Evolutionary conservation across 148 eudicot species (phyloP).

Genomic region (Nepenthes mirabilis): DNA sequence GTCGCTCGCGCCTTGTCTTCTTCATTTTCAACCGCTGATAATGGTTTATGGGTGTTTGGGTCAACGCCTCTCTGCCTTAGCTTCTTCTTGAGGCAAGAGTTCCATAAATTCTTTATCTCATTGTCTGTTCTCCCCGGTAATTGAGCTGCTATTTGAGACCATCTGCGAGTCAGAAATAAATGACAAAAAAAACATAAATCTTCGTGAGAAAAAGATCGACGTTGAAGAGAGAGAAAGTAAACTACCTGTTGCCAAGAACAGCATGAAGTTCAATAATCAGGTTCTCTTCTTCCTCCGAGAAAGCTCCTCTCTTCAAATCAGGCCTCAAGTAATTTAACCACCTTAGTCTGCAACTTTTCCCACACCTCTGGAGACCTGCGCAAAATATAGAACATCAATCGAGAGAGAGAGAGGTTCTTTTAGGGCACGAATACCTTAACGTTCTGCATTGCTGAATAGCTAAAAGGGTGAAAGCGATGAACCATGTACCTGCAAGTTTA

Average conservation of each 20-base stretch:
- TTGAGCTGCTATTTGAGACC: slow-evolving; percentile 95
- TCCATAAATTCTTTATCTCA: slow-evolving; percentile 6
- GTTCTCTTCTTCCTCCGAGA: slow-evolving; percentile 75
- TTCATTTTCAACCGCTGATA: slow-evolving; percentile 44
- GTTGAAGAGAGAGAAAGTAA: not conserved
- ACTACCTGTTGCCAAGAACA: slow-evolving; percentile 71
- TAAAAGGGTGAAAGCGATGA: not conserved
- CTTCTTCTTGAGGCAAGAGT: slow-evolving; percentile 9
- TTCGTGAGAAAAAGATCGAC: too few relatives aligned
- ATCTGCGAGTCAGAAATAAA: slow-evolving; percentile 23
- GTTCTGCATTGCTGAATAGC: slow-evolving; percentile 2
- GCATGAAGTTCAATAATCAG: slow-evolving; percentile 82
- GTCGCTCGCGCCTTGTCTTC: slow-evolving; percentile 19
- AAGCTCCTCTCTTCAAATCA: slow-evolving; percentile 87
- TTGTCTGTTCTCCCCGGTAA: slow-evolving; percentile 82
- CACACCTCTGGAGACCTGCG: slow-evolving; percentile 87
- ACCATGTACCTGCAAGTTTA: slow-evolving; percentile 58
- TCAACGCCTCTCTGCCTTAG: slow-evolving; percentile 7
- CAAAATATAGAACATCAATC: not conserved
- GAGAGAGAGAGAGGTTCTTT: too few relatives aligned
- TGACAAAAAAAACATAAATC: not conserved
- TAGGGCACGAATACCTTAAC: too few relatives aligned
- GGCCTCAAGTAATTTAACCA: slow-evolving; percentile 92
- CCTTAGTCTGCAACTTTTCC: slow-evolving; percentile 87
- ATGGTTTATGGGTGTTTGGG: slow-evolving; percentile 63